A percentile compares a stretch with the other conserved stretches of the same genome.
Evolutionary conservation across 116 monocot species (phyloP).

Genomic region (Posidonia oceanica): DNA sequence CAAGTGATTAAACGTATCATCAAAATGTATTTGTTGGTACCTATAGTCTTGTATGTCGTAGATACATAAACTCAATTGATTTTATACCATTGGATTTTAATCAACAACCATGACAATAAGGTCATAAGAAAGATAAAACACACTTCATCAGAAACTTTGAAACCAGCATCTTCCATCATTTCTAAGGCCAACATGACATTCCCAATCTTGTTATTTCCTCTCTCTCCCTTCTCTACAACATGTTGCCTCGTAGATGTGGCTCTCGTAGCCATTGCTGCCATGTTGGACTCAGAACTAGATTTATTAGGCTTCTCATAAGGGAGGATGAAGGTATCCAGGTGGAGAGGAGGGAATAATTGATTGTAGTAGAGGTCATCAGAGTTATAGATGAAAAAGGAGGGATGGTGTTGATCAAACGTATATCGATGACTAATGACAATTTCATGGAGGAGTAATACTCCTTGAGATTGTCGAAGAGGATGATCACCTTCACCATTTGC

Average conservation of each 20-base stretch:
- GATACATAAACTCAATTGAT: no score
- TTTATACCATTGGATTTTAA: no score
- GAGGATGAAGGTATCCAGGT: constrained; percentile 16
- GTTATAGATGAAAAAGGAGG: constrained; percentile 19
- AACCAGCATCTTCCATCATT: neutral
- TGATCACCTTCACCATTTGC: constrained; percentile 15
- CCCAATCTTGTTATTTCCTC: neutral
- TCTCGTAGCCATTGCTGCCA: constrained; percentile 19
- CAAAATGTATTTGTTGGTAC: no score
- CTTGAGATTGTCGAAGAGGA: constrained; percentile 8
- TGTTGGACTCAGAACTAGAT: constrained; percentile 1
- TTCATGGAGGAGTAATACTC: constrained; percentile 11
- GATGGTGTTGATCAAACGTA: neutral
- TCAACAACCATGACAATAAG: no score
- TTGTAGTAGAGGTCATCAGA: constrained; percentile 18
- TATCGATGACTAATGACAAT: constrained; percentile 5
- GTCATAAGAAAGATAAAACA: no score
- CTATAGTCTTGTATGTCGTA: no score
- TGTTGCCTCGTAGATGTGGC: constrained; percentile 11
- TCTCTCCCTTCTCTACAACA: neutral
- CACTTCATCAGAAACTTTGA: no score
- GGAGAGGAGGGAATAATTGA: constrained; percentile 9
- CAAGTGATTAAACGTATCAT: no score
- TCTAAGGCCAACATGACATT: neutral
- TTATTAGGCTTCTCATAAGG: constrained; percentile 1